These are phyloP conservation scores for Ephemerocybe angulata DNA, from an alignment of 768 basidiomycete species.

Conservation along the genomic window DNA sequence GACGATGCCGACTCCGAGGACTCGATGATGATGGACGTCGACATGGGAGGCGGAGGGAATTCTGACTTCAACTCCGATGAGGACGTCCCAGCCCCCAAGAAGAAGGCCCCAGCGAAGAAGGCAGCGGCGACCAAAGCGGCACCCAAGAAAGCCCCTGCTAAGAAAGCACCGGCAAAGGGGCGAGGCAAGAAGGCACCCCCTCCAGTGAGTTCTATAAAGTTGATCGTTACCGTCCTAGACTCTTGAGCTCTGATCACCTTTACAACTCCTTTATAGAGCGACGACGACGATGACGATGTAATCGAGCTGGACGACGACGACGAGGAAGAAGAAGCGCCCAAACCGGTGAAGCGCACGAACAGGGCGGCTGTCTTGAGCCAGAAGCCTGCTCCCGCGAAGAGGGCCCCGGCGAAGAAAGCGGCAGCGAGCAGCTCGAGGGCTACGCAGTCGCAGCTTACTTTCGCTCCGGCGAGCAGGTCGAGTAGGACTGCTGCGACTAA, in stretches of 20 bases:
- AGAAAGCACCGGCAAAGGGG: constrained; percentile 35
- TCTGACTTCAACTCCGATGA: constrained; percentile 56
- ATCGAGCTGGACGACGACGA: constrained; percentile 57
- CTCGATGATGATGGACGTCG: constrained; percentile 78
- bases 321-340: constrained; percentile 42
- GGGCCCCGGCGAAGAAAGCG: constrained; percentile 41
- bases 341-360: constrained; percentile 52
- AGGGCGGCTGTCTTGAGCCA: constrained; percentile 57
- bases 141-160: constrained; percentile 34
- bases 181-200: constrained; percentile 50
- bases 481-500: constrained; percentile 65
- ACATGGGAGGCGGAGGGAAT: constrained; percentile 39
- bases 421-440: constrained; percentile 34
- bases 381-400: constrained; percentile 40
- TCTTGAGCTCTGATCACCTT: neutral
- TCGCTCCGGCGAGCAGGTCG: constrained; percentile 57
- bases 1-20: constrained; percentile 59
- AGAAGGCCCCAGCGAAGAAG: constrained; percentile 18
- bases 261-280: constrained; percentile 4
- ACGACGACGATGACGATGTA: constrained; percentile 22
- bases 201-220: constrained; percentile 15
- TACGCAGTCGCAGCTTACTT: constrained; percentile 58
- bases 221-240: no score
- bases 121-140: constrained; percentile 31
- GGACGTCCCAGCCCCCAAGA: constrained; percentile 40